Evolutionary conservation across 495 filamentous ascomycete genomes (phyloP), one percentile per base, ranked within the genome.

Genomic region (Penicillium coprophilum): DNA sequence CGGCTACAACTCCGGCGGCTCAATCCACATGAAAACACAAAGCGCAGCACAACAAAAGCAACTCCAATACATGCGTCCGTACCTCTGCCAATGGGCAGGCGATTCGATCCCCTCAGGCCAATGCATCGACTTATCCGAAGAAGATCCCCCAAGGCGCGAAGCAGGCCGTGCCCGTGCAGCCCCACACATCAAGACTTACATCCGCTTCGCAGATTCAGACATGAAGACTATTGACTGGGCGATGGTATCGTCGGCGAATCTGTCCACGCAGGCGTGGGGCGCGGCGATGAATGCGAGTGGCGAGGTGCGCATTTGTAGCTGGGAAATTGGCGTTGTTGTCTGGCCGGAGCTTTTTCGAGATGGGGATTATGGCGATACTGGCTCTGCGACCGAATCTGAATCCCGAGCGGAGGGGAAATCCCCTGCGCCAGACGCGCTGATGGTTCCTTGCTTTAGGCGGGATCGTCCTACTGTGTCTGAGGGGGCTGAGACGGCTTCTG

Each of bases 211-310:
- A 10, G 72, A 83, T 50, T 36, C 57, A 28, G 45, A 66, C 2
- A 74, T 77, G 57, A 70, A 71, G 2, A 68, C 57, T 0, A 89
- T 96, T 36, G 89, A 93, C 62, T 96, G 92, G 92, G 91, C 90
- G 19, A 80, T 96, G 61, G 64, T 94, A 7, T 92, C 90, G 1
- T 91, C 88, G 9, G 91, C 92, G 13, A 96, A 96, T 61, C 71
- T 96, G 4, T 93, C 89, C 0, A 95, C 85, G 53, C 92, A 96
- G 66, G 92, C 92, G 0, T 96, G 92, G 92, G 92, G 92, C n/a
- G 81, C 84, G 15, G 75, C 73, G 15, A 46, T 68, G 7, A 82
- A 80, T 51, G 59, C 70, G 7, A 64, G 69, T 11, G 82, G 82
- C 3, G 81, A 89, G 63, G 77, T 90, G 10, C 78, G 84, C 15